A percentile compares a stretch with the other conserved stretches of the same genome.
Evolutionary conservation across 1,284 basidiomycete genomes (phyloP).

Genomic region (Ganoderma leucocontextum): DNA sequence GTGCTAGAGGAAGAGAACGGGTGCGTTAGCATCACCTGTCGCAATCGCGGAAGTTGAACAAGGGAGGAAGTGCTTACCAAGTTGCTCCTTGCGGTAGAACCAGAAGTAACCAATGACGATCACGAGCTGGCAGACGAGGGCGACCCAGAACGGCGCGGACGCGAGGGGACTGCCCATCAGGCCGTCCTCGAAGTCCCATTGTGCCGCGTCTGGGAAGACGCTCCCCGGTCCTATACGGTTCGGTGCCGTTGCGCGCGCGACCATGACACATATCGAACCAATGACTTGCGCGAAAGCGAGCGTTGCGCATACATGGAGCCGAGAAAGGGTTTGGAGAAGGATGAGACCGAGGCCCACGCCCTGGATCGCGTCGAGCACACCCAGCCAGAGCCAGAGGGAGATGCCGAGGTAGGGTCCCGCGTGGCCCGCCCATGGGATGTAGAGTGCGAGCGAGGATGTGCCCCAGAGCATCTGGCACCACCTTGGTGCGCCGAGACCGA

Average conservation of each 20-base stretch:
- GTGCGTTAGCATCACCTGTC: slow-evolving; percentile 13
- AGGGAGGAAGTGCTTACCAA: slow-evolving; percentile 56
- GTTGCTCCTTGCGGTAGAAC: slow-evolving; percentile 92
- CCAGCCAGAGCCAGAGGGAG: slow-evolving; percentile 92
- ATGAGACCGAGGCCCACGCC: slow-evolving; percentile 96
- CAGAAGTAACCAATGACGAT: slow-evolving; percentile 93
- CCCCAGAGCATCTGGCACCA: slow-evolving; percentile 96
- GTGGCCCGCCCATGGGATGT: slow-evolving; percentile 89
- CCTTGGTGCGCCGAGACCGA: slow-evolving; percentile 89
- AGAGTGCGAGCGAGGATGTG: slow-evolving; percentile 86
- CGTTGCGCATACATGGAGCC: slow-evolving; percentile 92
- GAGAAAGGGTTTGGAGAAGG: slow-evolving; percentile 86
- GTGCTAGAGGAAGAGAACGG: slow-evolving; percentile 39
- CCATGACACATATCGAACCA: slow-evolving; percentile 84
- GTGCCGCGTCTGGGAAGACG: slow-evolving; percentile 92
- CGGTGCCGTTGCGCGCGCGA: slow-evolving; percentile 86
- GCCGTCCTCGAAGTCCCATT: slow-evolving; percentile 83
- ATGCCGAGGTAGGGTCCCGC: slow-evolving; percentile 88
- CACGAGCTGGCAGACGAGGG: slow-evolving; percentile 79
- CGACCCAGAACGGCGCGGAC: slow-evolving; percentile 87
- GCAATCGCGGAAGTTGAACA: neutral
- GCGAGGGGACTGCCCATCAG: slow-evolving; percentile 80
- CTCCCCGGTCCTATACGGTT: slow-evolving; percentile 84
- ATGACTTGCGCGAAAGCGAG: slow-evolving; percentile 88
- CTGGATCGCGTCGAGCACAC: slow-evolving; percentile 91